A percentile compares a stretch with the other conserved stretches of the same genome.
phyloP scores from a whole-genome alignment of 345 rosid species.

The Gossypium mustelinum region DNA sequence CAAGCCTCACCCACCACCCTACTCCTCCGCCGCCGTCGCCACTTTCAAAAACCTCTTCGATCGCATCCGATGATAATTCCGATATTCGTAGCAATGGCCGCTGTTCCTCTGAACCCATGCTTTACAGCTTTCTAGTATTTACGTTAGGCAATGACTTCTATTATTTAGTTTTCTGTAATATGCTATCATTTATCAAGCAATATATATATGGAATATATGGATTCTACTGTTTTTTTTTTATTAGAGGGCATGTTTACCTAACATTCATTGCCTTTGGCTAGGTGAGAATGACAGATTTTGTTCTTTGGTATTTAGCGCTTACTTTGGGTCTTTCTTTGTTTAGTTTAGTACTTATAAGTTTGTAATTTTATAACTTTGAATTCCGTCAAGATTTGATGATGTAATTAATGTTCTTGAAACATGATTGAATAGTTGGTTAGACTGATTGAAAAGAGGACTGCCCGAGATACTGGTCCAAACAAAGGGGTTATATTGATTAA shows the following conservation, averaged over 20 bases:
- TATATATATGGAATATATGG: neutral
- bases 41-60: slow-evolving; percentile 59
- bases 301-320: neutral
- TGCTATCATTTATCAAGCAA: neutral
- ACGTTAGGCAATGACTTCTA: slow-evolving; percentile 27
- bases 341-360: too few species aligned
- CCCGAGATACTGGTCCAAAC: too few species aligned
- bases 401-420: rapidly evolving
- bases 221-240: neutral
- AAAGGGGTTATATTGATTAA: too few species aligned
- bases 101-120: neutral
- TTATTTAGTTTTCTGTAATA: neutral
- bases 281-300: neutral
- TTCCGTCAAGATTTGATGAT: neutral
- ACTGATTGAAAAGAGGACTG: rapidly evolving
- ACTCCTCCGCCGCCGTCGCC: slow-evolving; percentile 11
- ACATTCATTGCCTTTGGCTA: neutral
- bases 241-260: neutral
- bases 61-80: slow-evolving; percentile 45
- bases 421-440: too few species aligned
- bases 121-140: slow-evolving; percentile 13
- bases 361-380: too few species aligned
- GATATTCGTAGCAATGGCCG: slow-evolving; percentile 47
- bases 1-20: slow-evolving; percentile 65
- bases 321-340: neutral